These are phyloP conservation scores for Grigorovia humatica DNA, from an alignment of 805 yeast species.

Conservation along the genomic window DNA sequence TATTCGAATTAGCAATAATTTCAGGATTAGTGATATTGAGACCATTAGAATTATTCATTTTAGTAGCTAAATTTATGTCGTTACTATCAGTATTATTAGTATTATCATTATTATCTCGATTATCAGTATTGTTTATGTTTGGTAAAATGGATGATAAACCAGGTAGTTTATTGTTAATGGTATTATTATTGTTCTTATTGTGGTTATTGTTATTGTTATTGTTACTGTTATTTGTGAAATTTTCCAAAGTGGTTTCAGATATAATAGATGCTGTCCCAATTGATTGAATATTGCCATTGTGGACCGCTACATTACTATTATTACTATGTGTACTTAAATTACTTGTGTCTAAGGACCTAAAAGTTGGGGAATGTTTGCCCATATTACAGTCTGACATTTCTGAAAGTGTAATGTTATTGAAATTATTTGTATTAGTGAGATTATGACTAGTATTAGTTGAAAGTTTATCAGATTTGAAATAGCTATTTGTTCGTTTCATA, in stretches of 20 bases:
- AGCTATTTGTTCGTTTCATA: neutral
- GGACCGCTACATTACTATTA: neutral
- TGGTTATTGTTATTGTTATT: conserved; percentile 5
- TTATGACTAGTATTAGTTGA: neutral
- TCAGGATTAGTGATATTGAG: too few species aligned
- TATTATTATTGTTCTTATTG: neutral
- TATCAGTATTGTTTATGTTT: too few species aligned
- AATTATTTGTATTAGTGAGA: neutral
- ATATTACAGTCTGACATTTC: neutral
- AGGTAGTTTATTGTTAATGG: neutral
- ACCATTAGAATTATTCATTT: too few species aligned
- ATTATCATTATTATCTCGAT: neutral
- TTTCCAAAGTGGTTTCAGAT: neutral
- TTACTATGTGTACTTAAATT: neutral
- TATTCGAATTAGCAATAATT: neutral
- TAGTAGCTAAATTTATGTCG: neutral
- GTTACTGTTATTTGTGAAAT: conserved; percentile 48
- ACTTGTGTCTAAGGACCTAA: neutral
- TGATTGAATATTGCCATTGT: neutral
- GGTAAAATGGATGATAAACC: too few species aligned
- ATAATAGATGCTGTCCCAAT: neutral
- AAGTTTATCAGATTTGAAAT: neutral
- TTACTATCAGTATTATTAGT: too few species aligned
- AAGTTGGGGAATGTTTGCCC: neutral
- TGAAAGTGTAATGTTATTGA: neutral